Evolutionary conservation across 129 eudicot species (phyloP).

Genomic region (Kitagawia praeruptora): DNA sequence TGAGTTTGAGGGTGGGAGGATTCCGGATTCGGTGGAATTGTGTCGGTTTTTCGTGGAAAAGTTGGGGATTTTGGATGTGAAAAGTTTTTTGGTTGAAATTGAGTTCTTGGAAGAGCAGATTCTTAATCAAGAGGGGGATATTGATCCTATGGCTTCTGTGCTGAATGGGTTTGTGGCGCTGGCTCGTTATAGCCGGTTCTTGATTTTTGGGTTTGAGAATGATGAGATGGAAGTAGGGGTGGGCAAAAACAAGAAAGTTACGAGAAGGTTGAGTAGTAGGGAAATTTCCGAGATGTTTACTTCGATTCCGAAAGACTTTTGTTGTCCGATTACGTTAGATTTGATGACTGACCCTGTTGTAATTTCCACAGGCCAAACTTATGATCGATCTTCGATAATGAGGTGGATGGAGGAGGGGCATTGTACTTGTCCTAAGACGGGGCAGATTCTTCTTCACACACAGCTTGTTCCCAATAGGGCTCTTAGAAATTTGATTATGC

Average conservation of each 20-base stretch:
- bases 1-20: conserved; percentile 39
- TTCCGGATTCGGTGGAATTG: conserved; percentile 28
- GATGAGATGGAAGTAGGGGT: conserved; percentile 36
- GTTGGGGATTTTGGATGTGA: conserved; percentile 41
- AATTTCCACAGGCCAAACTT: conserved; percentile 73
- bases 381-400: conserved; percentile 53
- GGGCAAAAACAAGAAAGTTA: conserved; percentile 22
- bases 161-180: conserved; percentile 66
- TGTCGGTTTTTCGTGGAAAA: conserved; percentile 34
- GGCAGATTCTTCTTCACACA: conserved; percentile 51
- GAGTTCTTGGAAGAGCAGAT: conserved; percentile 79
- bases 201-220: conserved; percentile 62
- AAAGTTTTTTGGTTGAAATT: conserved; percentile 49
- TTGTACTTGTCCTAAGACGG: conserved; percentile 67
- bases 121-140: conserved; percentile 58
- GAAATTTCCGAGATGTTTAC: conserved; percentile 49
- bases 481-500: conserved; percentile 49
- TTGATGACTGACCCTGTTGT: conserved; percentile 83
- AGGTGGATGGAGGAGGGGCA: conserved; percentile 86
- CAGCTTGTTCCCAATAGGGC: conserved; percentile 70
- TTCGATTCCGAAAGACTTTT: conserved; percentile 56
- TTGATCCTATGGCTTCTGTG: conserved; percentile 45
- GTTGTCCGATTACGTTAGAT: conserved; percentile 74
- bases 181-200: conserved; percentile 47
- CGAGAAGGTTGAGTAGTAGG: conserved; percentile 31